phyloP scores from a whole-genome alignment of 768 basidiomycete species.

The Mycena rebaudengoi region DNA sequence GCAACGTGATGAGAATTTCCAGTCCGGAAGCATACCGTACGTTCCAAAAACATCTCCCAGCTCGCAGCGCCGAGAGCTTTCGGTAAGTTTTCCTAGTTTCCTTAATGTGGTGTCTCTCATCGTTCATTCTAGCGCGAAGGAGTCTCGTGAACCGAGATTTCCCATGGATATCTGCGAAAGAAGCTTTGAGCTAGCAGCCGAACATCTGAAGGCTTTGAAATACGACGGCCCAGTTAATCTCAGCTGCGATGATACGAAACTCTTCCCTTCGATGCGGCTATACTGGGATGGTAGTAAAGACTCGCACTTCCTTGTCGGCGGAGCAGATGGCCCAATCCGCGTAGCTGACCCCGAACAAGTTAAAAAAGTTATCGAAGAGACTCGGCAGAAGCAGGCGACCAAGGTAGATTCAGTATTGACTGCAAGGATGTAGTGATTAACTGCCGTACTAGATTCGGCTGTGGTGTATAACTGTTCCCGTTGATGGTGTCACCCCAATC shows the following conservation, averaged over 20 bases:
- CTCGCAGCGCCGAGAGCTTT: slow-evolving; percentile 25
- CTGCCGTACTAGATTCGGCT: slow-evolving; percentile 34
- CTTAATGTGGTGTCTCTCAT: neutral
- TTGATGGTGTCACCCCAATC: slow-evolving; percentile 40
- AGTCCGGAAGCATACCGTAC: slow-evolving; percentile 32
- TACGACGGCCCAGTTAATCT: slow-evolving; percentile 38
- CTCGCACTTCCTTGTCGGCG: slow-evolving; percentile 35
- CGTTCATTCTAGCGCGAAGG: slow-evolving; percentile 5
- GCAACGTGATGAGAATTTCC: slow-evolving; percentile 33
- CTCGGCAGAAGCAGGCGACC: slow-evolving; percentile 24
- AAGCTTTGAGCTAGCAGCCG: slow-evolving; percentile 27
- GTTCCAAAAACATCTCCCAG: slow-evolving; percentile 33
- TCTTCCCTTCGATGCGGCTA: slow-evolving; percentile 30
- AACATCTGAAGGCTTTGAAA: slow-evolving; percentile 25
- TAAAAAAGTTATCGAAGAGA: slow-evolving; percentile 14
- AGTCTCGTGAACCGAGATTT: slow-evolving; percentile 29
- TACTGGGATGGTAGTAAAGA: slow-evolving; percentile 33
- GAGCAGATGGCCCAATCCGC: slow-evolving; percentile 31
- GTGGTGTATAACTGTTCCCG: slow-evolving; percentile 39
- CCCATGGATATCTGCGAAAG: slow-evolving; percentile 28
- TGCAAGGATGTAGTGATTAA: neutral
- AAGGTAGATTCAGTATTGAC: slow-evolving; percentile 25
- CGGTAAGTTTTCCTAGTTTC: slow-evolving; percentile 13
- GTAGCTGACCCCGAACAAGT: slow-evolving; percentile 35
- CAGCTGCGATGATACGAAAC: slow-evolving; percentile 48